phyloP scores from a whole-genome alignment of 2,329 filamentous ascomycete genomes.

The Scedosporium aurantiacum region DNA sequence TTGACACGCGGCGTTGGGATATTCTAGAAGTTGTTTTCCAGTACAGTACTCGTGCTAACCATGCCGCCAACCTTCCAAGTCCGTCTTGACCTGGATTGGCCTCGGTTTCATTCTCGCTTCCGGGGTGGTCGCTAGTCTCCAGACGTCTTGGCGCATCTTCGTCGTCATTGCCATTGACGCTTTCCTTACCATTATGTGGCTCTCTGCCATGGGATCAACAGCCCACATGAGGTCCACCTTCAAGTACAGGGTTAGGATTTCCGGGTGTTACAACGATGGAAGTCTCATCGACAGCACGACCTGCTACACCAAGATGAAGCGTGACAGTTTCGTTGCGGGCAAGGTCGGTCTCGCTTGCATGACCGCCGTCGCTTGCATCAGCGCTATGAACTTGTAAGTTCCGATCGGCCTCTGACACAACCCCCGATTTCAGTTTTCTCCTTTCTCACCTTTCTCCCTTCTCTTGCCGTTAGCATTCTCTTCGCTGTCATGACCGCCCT shows the following conservation, averaged over 20 bases:
- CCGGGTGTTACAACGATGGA: conserved; percentile 24
- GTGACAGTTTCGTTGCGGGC: conserved; percentile 20
- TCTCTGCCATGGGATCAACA: conserved; percentile 28
- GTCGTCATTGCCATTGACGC: conserved; percentile 32
- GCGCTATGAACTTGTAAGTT: conserved; percentile 30
- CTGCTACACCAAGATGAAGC: conserved; percentile 21
- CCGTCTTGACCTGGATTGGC: conserved; percentile 33
- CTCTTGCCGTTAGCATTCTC: conserved; percentile 21
- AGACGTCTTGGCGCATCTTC: conserved; percentile 29
- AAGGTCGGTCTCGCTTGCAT: conserved; percentile 23
- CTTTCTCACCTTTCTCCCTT: conserved; percentile 5
- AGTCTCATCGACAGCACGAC: conserved; percentile 26
- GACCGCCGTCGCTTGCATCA: conserved; percentile 30
- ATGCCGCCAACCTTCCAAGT: conserved; percentile 5
- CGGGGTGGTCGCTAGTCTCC: conserved; percentile 25
- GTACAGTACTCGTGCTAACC: neutral
- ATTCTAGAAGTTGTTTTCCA: no score
- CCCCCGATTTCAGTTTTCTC: neutral
- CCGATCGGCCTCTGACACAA: neutral
- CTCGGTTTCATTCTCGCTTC: conserved; percentile 29
- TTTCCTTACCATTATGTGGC: conserved; percentile 35
- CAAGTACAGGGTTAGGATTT: conserved; percentile 19
- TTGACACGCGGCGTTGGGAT: neutral
- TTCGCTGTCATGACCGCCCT: conserved; percentile 27
- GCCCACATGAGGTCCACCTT: conserved; percentile 28